Evolutionary conservation across 345 rosid genomes (phyloP).

Genomic region (Corymbia maculata): DNA sequence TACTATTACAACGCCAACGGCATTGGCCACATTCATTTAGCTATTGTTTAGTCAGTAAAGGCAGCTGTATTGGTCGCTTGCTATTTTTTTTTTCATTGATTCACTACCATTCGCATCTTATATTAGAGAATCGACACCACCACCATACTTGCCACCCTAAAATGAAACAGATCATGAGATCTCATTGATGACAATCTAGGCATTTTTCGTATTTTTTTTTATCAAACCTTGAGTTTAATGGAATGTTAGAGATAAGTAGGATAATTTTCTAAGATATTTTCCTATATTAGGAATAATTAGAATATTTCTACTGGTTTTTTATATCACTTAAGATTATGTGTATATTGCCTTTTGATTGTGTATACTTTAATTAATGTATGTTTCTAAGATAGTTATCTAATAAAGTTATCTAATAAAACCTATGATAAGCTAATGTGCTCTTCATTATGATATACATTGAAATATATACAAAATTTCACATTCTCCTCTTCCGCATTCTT

Average conservation of each 20-base stretch:
- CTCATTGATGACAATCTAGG: too few species aligned
- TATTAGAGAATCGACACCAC: not conserved
- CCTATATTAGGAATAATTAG: not conserved
- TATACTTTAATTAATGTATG: too few species aligned
- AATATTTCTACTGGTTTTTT: not conserved
- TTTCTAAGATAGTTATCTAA: not conserved
- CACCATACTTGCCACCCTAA: not conserved
- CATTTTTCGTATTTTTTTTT: too few species aligned
- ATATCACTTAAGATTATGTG: not conserved
- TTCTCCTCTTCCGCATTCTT: not conserved
- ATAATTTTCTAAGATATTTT: not conserved
- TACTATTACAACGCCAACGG: not conserved
- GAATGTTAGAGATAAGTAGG: too few species aligned
- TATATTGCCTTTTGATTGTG: accelerated
- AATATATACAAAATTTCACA: not conserved
- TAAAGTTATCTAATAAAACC: not conserved
- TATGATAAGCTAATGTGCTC: not conserved
- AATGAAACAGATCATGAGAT: not conserved
- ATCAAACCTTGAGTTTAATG: too few species aligned
- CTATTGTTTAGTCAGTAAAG: not conserved
- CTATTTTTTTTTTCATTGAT: too few species aligned
- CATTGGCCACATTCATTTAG: not conserved
- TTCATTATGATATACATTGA: not conserved
- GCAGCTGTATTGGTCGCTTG: too few species aligned
- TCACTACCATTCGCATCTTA: not conserved